Percentiles rank a stretch among this genome's conserved stretches.
Evolutionary conservation across 1,139 yeast genomes (phyloP).

Genomic region (Zygoascus meyerae): DNA sequence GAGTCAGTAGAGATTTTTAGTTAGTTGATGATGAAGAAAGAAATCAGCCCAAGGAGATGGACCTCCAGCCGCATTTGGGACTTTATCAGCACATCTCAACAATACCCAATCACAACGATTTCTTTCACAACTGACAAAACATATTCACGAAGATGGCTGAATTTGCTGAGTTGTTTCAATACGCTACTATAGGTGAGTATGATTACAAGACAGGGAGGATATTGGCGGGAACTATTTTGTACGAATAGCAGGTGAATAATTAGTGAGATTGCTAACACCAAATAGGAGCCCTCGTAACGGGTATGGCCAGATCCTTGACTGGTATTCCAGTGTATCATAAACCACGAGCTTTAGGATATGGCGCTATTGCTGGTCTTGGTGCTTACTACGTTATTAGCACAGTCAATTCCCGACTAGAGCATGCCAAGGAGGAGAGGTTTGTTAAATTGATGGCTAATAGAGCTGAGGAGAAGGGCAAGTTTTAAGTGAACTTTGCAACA

Average conservation of each 20-base stretch:
- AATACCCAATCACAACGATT: constrained; percentile 1
- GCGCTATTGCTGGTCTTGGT: constrained; percentile 10
- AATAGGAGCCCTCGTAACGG: constrained; percentile 9
- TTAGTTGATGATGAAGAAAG: no score
- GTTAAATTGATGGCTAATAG: constrained; percentile 9
- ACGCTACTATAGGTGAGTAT: constrained; percentile 8
- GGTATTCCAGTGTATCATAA: constrained; percentile 9
- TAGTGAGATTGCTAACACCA: background rate
- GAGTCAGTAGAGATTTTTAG: no score
- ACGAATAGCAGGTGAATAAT: background rate
- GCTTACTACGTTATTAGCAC: constrained; percentile 8
- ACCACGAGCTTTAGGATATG: constrained; percentile 7
- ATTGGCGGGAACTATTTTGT: background rate
- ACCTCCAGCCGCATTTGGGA: no score
- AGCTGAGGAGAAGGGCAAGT: background rate
- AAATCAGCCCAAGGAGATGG: no score
- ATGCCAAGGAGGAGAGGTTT: constrained; percentile 9
- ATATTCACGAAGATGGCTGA: constrained; percentile 3
- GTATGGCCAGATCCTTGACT: constrained; percentile 6
- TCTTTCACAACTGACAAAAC: constrained; percentile 2
- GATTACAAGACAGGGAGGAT: background rate
- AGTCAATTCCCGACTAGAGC: constrained; percentile 6
- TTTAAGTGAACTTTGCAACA: background rate
- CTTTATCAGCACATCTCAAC: background rate
- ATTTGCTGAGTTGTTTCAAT: constrained; percentile 9